Base-by-base conservation (phyloP, 2,329 filamentous ascomycete genomes). In the Trichoderma koningiopsis region DNA sequence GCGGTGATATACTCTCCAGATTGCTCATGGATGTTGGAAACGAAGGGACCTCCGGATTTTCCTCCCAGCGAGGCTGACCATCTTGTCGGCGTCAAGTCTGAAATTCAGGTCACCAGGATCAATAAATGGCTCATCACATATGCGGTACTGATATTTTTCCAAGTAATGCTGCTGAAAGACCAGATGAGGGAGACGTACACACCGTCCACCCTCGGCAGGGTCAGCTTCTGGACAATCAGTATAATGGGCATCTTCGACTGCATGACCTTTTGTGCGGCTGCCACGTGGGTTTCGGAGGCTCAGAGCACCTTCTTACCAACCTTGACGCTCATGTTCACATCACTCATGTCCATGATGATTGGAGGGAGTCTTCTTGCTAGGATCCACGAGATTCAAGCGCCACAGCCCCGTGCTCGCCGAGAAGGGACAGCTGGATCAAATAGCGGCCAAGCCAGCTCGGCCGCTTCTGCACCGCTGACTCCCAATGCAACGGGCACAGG, bases 111-210 rank as follows among this genome's bases (percentile, higher is more conserved):
- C 29, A 81, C 85, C 72, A 82, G 84, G 65, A 83, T 88, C 59
- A 88, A 88, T 70, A 81, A 82, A n/a, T 90, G 87, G 83, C 80
- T 90, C 35, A 79, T 90, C 31, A 76, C 83, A 4, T 86, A 88
- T 70, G 85, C 87, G 2, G 76, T 83, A 22, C 77, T 90, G n/a
- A 80, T 90, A 40, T 84, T 88, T 70, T 83, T 79, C n/a, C 89
- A 92, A 77, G 84, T 89, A 43, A 83, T 85, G 71, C 81, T 91
- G 4, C 81, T 91, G 67, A 89, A 89, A 75, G 78, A 82, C 58
- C 89, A 92, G 78, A 89, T 90, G 82, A 86, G 86, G 72, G 88
- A 91, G 74, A 86, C 88, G 0, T 89, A 84, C 58, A 91, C 89
- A 8, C 89, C 89, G 3, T 91, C 89, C 0, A 91, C 89, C 2